phyloP scores from a whole-genome alignment of 75 land plant genomes.

The Gnetum montanum region DNA sequence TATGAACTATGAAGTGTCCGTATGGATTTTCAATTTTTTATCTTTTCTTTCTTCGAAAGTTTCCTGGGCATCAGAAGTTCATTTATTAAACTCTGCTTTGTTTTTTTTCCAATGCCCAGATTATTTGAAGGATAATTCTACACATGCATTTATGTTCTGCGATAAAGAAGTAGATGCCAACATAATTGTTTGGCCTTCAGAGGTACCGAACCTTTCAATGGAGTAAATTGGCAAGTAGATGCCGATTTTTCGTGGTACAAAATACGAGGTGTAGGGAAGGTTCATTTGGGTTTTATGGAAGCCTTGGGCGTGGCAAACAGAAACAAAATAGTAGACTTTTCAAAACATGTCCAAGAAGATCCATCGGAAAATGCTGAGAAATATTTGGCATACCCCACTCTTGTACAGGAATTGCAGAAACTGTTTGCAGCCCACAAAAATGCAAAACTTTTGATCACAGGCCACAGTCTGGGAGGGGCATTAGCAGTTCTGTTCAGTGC shows the following conservation, averaged over 20 bases:
- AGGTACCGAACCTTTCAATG: conserved; percentile 29
- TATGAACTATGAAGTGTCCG: not conserved
- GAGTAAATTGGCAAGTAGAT: conserved; percentile 22
- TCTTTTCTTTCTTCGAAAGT: not conserved
- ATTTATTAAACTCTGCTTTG: not conserved
- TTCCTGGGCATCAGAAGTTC: not conserved
- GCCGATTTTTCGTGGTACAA: conserved; percentile 18
- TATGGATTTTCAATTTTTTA: not conserved
- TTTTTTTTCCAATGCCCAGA: conserved; percentile 3
- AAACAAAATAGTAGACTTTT: not conserved
- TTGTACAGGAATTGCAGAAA: conserved; percentile 3
- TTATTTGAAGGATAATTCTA: not conserved
- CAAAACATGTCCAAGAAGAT: not conserved
- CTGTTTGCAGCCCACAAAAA: conserved; percentile 15
- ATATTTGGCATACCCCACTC: conserved; percentile 22
- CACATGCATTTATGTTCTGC: conserved; percentile 23
- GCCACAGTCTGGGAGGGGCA: conserved; percentile 43
- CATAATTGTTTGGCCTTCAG: conserved; percentile 23
- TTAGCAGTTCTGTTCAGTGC: conserved; percentile 22
- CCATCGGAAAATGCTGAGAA: conserved; percentile 1
- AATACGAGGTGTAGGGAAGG: conserved; percentile 7
- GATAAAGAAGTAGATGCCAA: conserved; percentile 16
- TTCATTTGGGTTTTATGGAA: conserved; percentile 28
- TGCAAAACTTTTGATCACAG: conserved; percentile 27
- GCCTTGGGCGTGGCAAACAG: conserved; percentile 17